Conservation (phyloP, 768 basidiomycete species). For the Boletus rex-veris region DNA sequence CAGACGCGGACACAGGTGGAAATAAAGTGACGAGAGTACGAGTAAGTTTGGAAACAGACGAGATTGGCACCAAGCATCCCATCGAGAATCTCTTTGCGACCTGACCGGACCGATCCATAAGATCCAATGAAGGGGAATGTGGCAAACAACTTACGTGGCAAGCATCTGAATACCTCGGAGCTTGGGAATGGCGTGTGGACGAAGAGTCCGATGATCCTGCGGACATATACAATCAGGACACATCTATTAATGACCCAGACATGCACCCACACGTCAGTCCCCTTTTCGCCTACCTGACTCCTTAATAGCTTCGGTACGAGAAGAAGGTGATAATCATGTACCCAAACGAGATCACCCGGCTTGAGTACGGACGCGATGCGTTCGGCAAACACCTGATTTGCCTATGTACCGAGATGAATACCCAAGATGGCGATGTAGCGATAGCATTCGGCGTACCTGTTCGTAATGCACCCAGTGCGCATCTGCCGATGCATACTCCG, state of each 20-base stretch:
- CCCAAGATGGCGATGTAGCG: neutral
- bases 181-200: constrained; percentile 98
- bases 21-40: constrained; percentile 91
- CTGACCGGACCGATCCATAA: constrained; percentile 31
- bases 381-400: constrained; percentile 80
- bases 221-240: neutral
- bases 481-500: constrained; percentile 84
- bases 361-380: constrained; percentile 72
- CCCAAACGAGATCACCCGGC: constrained; percentile 91
- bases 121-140: neutral
- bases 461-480: constrained; percentile 55
- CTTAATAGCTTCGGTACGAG: constrained; percentile 86
- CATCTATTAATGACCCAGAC: neutral
- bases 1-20: constrained; percentile 95
- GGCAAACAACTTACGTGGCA: constrained; percentile 62
- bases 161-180: constrained; percentile 91
- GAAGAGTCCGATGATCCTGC: constrained; percentile 76
- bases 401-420: constrained; percentile 41
- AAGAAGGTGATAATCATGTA: constrained; percentile 94
- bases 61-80: constrained; percentile 98
- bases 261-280: constrained; percentile 23
- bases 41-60: constrained; percentile 97
- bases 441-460: constrained; percentile 12
- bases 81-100: constrained; percentile 89
- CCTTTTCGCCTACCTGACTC: constrained; percentile 45